Evolutionary conservation across 306 rosid genomes (phyloP).

Genomic region (Casuarina cunninghamiana): DNA sequence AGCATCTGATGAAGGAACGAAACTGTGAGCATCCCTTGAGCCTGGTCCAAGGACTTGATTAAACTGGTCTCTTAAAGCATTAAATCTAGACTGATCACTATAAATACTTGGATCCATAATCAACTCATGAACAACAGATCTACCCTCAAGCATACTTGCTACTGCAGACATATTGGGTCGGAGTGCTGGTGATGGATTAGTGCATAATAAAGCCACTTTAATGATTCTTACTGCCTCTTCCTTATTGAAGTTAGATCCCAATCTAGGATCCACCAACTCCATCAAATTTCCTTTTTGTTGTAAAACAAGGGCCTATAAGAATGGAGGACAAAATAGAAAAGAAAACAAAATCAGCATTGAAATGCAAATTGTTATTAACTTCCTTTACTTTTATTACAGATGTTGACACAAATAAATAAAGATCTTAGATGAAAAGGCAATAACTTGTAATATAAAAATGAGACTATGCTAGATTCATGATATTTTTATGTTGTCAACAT

Average conservation of each 20-base stretch:
- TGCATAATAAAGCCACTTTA: slow-evolving; percentile 59
- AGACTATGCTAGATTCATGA: no score
- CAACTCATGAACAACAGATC: slow-evolving; percentile 35
- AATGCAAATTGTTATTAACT: no score
- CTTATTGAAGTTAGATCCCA: slow-evolving; percentile 44
- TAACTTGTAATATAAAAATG: no score
- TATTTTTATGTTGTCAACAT: no score
- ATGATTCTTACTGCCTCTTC: slow-evolving; percentile 40
- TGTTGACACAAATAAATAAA: no score
- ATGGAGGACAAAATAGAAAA: no score
- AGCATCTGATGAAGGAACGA: not conserved
- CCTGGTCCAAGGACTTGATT: not conserved
- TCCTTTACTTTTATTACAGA: no score
- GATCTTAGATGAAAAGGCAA: no score
- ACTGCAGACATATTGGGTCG: slow-evolving; percentile 51
- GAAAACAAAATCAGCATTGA: no score
- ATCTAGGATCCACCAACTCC: slow-evolving; percentile 2
- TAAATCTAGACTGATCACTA: slow-evolving; percentile 38
- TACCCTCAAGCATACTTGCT: slow-evolving; percentile 64
- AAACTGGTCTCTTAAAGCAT: slow-evolving; percentile 34
- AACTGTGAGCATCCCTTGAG: not conserved
- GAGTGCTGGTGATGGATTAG: slow-evolving; percentile 31
- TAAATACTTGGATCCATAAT: slow-evolving; percentile 25
- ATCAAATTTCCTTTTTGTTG: slow-evolving; percentile 34
- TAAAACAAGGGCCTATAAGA: slow-evolving; percentile 26